Conservation (phyloP, 1,139 yeast species). For the Yamadazyma jaroonii region DNA sequence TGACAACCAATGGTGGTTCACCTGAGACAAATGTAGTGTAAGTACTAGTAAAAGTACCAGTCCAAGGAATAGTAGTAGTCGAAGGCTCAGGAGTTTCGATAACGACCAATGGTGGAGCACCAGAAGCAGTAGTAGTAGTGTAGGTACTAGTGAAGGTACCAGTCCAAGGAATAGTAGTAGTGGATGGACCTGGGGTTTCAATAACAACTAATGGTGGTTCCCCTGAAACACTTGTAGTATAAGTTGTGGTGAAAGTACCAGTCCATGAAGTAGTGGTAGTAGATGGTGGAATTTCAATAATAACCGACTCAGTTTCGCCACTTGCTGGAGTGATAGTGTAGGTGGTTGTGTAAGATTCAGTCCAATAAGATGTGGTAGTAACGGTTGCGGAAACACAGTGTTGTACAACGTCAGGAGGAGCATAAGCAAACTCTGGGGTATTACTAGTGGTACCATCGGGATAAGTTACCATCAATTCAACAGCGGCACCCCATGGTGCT, state of each 20-base stretch:
- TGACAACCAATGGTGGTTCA: not conserved
- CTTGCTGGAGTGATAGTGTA: slow-evolving; percentile 1
- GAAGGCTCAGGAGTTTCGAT: not conserved
- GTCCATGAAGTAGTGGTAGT: not conserved
- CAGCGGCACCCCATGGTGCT: not conserved
- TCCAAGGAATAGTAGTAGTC: not conserved
- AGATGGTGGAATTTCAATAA: not conserved
- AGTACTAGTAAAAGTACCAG: not conserved
- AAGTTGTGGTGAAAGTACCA: not conserved
- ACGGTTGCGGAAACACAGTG: not conserved
- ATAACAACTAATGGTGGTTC: not conserved
- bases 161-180: not conserved
- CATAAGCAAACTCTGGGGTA: not conserved
- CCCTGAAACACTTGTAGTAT: not conserved
- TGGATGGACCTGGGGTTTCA: not conserved
- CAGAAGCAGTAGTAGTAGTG: not conserved
- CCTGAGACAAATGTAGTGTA: not conserved
- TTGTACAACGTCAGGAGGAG: not conserved
- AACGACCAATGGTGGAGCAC: not conserved
- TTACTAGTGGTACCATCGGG: not conserved
- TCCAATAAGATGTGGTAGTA: slow-evolving; percentile 1
- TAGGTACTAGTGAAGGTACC: not conserved
- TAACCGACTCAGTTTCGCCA: not conserved
- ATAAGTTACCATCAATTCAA: not conserved
- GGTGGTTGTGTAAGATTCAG: not conserved